phyloP scores from a whole-genome alignment of 2,329 filamentous ascomycete species.

The Verticillium isaacii region DNA sequence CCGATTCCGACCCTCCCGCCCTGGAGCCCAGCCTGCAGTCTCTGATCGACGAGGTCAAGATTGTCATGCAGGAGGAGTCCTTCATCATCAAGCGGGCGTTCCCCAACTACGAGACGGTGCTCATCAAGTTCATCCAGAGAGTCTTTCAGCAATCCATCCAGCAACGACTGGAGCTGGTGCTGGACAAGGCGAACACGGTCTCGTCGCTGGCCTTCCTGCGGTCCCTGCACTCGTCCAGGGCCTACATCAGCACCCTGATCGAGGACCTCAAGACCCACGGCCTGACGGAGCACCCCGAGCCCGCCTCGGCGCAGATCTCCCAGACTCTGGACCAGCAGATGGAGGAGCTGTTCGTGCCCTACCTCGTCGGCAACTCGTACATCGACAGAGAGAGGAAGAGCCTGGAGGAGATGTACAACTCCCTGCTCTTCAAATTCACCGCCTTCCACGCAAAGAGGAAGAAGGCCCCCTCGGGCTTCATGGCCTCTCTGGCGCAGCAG shows the following conservation, averaged over 20 bases:
- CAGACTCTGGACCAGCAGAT: conserved; percentile 69
- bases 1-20: conserved; percentile 84
- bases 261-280: conserved; percentile 94
- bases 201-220: conserved; percentile 90
- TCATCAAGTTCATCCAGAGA: conserved; percentile 88
- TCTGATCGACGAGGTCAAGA: conserved; percentile 86
- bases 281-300: conserved; percentile 89
- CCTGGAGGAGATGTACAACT: conserved; percentile 80
- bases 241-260: conserved; percentile 80
- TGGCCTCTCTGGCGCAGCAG: conserved; percentile 85
- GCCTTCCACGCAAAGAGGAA: conserved; percentile 88
- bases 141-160: conserved; percentile 98
- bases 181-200: conserved; percentile 89
- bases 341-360: conserved; percentile 72
- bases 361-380: conserved; percentile 64
- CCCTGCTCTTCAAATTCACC: conserved; percentile 91
- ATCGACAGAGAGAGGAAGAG: conserved; percentile 66
- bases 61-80: conserved; percentile 95
- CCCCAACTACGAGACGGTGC: conserved; percentile 90
- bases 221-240: conserved; percentile 83
- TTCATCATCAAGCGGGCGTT: conserved; percentile 96
- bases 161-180: conserved; percentile 88
- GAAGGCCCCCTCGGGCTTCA: conserved; percentile 86
- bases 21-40: conserved; percentile 91
- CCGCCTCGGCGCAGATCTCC: conserved; percentile 80